Percentiles rank a stretch among this genome's conserved stretches.
These are phyloP conservation scores for Alisma plantagoaquatica DNA, from an alignment of 106 monocot genomes.

Conservation along the genomic window DNA sequence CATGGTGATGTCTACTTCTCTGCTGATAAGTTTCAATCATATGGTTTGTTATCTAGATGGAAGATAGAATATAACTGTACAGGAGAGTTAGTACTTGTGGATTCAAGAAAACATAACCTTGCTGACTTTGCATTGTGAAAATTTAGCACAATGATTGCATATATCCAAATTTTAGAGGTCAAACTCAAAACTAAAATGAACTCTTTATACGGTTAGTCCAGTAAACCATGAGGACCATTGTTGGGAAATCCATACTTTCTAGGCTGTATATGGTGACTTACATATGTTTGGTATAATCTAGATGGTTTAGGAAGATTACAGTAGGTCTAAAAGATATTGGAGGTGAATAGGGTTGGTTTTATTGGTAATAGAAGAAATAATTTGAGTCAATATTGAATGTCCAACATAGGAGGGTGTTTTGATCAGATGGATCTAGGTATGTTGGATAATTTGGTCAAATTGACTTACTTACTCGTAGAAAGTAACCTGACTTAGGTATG, in stretches of 20 bases:
- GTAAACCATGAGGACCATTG: constrained; percentile 71
- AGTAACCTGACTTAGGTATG: no score
- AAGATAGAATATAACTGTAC: constrained; percentile 84
- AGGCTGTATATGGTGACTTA: constrained; percentile 97
- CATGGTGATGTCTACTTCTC: constrained; percentile 90
- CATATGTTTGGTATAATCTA: no score
- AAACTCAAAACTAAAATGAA: not conserved
- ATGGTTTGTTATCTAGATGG: constrained; percentile 84
- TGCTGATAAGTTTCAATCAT: constrained; percentile 74
- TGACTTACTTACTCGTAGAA: no score
- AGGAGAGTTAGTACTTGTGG: constrained; percentile 78
- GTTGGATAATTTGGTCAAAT: no score
- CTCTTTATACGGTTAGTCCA: constrained; percentile 15
- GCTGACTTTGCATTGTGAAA: constrained; percentile 99
- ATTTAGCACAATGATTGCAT: constrained; percentile 21
- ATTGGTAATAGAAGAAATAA: no score
- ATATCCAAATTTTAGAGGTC: not conserved
- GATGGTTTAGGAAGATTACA: no score
- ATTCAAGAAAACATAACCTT: constrained; percentile 87
- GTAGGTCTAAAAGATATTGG: no score
- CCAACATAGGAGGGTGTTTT: no score
- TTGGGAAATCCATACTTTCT: constrained; percentile 96
- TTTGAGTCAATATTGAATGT: no score
- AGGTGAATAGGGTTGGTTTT: no score
- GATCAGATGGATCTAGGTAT: no score